Evolutionary conservation across 306 rosid species (phyloP).

Genomic region (Vicia villosa): DNA sequence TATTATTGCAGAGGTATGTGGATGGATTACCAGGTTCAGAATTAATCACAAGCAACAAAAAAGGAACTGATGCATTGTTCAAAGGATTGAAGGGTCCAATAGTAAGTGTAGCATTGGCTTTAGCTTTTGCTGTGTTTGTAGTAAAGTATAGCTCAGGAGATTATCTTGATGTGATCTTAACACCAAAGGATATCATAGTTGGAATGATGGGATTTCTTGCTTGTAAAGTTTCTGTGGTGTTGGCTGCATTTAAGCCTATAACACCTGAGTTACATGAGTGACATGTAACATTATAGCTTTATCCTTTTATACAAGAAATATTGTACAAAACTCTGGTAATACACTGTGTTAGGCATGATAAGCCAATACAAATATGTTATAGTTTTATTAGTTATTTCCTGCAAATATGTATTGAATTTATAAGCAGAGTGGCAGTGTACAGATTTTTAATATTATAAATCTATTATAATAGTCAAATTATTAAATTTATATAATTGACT

Average conservation of each 20-base stretch:
- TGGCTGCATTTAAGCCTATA: slow-evolving; percentile 83
- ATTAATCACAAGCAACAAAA: slow-evolving; percentile 33
- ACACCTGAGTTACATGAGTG: slow-evolving; percentile 48
- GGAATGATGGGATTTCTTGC: slow-evolving; percentile 89
- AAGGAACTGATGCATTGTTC: slow-evolving; percentile 37
- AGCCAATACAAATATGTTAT: slow-evolving; percentile 4
- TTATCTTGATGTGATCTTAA: slow-evolving; percentile 47
- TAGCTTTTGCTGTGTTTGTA: slow-evolving; percentile 51
- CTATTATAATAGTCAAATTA: neutral
- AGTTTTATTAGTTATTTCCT: neutral
- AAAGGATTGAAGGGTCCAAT: slow-evolving; percentile 59
- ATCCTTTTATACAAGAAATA: neutral
- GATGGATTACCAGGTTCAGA: slow-evolving; percentile 74
- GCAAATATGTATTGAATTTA: neutral
- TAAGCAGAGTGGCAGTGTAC: neutral
- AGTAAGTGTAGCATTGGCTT: slow-evolving; percentile 56
- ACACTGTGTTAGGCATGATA: slow-evolving; percentile 1
- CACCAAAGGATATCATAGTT: slow-evolving; percentile 65
- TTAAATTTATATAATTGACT: neutral
- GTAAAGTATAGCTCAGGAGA: slow-evolving; percentile 59
- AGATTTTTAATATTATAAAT: neutral
- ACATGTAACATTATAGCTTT: slow-evolving; percentile 20
- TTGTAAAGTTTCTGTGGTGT: slow-evolving; percentile 73
- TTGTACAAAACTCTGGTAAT: neutral
- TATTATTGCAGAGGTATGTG: slow-evolving; percentile 82